These are phyloP conservation scores for Daldinia bambusicola DNA, from an alignment of 495 filamentous ascomycete genomes.

Conservation along the genomic window DNA sequence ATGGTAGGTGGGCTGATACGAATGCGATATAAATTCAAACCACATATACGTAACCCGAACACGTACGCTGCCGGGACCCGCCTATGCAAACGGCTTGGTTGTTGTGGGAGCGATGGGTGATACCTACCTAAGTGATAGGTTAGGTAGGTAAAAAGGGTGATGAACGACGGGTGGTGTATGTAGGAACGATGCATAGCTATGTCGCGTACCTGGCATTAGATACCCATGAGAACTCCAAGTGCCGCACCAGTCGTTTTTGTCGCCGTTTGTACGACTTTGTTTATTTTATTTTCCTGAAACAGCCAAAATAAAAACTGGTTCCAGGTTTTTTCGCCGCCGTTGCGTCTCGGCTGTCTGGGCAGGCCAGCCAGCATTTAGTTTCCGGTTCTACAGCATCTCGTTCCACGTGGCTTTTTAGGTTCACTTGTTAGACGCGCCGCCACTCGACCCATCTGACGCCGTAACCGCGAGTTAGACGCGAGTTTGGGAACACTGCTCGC, in stretches of 20 bases:
- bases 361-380: background rate
- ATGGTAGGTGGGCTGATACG: constrained; percentile 3
- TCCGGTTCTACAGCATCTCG: constrained; percentile 35
- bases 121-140: too few relatives aligned
- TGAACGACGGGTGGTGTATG: background rate
- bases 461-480: constrained; percentile 31
- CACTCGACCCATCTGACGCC: constrained; percentile 23
- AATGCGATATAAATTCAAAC: constrained; percentile 6
- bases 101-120: background rate
- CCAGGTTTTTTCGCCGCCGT: background rate
- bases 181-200: background rate
- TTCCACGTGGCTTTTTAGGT: constrained; percentile 32
- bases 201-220: background rate
- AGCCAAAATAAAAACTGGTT: background rate
- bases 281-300: constrained; percentile 23
- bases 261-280: constrained; percentile 23
- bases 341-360: constrained; percentile 8
- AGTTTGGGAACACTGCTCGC: constrained; percentile 13
- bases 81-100: background rate
- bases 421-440: constrained; percentile 13
- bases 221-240: constrained; percentile 2
- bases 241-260: background rate
- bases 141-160: background rate
- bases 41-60: constrained; percentile 35
- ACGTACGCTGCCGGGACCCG: constrained; percentile 16